Evolutionary conservation across 306 rosid species (phyloP), one percentile per base, ranked within the genome.

Genomic region (Ziziphus jujuba): DNA sequence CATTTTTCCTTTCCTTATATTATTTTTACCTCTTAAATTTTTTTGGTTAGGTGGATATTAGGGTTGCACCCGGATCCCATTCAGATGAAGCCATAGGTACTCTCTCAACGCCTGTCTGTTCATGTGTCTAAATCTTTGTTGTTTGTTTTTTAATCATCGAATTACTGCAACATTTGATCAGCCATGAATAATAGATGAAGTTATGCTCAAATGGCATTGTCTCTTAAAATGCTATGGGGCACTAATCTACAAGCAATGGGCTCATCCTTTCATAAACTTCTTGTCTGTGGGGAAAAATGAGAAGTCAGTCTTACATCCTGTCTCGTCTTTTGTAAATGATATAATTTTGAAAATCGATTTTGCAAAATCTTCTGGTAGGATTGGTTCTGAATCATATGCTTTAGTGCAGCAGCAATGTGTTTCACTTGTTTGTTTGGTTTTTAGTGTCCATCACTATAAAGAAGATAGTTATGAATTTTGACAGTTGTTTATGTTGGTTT

Each of bases 11-110:
- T 57, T n/a, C n/a, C n/a, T n/a, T n/a, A n/a, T n/a, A n/a, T n/a
- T n/a, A n/a, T n/a, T n/a, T n/a, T n/a, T n/a, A n/a, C n/a, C n/a
- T n/a, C 60, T 36, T 54, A 20, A 65, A 65, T n/a, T 70, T 54
- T 13, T 59, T 4, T 67, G 58, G 72, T 74, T 66, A 95, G 97
- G 96, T 95, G 79, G 97, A 95, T 72, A 95, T 95, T 77, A 83
- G 85, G 78, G 87, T 95, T 55, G 99, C 95, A 33, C 99, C 96
- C 38, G 92, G 99, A 79, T 95, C 99, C 56, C 97, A 95, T 82
- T 83, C 97, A 20, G 87, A 95, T 49, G 95, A 90, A 85, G 88
- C 87, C 69, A 85, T 91, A 57, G 95, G 99, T 93, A 74, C 66
- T 54, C 61, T 67, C 63, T 36, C 60, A 7, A 45, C 59, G 60